These are phyloP conservation scores for Lichtheimia hyalospora DNA, from an alignment of 371 early-diverging fungal species.

Conservation along the genomic window DNA sequence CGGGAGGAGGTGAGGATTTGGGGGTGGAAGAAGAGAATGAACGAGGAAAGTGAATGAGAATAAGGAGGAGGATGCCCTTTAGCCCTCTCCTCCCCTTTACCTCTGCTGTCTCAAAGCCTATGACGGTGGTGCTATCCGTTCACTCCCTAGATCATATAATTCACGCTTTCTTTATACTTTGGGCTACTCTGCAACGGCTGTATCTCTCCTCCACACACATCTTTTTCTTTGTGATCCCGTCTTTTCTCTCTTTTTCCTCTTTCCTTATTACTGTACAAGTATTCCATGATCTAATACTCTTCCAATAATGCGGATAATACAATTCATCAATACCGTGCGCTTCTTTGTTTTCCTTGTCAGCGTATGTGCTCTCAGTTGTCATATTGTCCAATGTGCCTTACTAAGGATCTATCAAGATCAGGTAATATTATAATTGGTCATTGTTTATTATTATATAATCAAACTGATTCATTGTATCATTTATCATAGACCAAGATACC, in stretches of 20 bases:
- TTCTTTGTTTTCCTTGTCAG: slow-evolving; percentile 16
- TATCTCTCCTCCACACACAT: neutral
- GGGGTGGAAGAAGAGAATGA: too few relatives aligned
- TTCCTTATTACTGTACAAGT: slow-evolving; percentile 1
- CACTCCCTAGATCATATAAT: too few relatives aligned
- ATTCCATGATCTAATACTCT: neutral
- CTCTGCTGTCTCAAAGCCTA: too few relatives aligned
- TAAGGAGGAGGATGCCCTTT: too few relatives aligned
- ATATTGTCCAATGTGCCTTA: slow-evolving; percentile 27
- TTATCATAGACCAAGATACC: slow-evolving; percentile 22
- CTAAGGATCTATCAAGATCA: slow-evolving; percentile 18
- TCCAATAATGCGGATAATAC: slow-evolving; percentile 8
- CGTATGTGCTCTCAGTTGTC: slow-evolving; percentile 18
- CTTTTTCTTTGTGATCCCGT: neutral
- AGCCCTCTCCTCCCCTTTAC: too few relatives aligned
- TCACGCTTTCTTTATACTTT: slow-evolving; percentile 1
- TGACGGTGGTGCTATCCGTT: too few relatives aligned
- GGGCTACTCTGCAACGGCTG: neutral
- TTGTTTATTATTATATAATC: neutral
- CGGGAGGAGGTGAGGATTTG: too few relatives aligned
- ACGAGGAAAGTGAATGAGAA: too few relatives aligned
- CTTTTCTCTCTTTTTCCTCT: slow-evolving; percentile 4
- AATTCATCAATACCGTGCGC: slow-evolving; percentile 14
- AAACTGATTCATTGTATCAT: neutral
- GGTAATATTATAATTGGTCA: slow-evolving; percentile 5